These are phyloP conservation scores for Volvox africanus DNA, from an alignment of 139 green algal species.

Conservation along the genomic window DNA sequence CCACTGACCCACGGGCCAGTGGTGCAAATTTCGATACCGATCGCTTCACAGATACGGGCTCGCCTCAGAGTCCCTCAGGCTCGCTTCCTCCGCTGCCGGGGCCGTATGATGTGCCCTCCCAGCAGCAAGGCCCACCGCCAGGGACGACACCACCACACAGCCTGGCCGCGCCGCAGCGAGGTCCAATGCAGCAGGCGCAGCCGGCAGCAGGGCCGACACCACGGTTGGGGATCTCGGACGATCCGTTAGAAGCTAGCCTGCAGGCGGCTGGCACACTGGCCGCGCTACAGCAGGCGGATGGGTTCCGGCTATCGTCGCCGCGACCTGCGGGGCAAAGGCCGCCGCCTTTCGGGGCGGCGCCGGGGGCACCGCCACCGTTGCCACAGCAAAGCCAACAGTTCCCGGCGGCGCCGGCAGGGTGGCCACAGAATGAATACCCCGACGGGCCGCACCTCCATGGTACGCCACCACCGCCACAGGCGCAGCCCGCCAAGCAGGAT, in stretches of 20 bases:
- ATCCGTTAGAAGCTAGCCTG: conserved; percentile 39
- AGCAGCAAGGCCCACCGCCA: conserved; percentile 38
- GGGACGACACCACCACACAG: neutral
- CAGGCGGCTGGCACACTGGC: neutral
- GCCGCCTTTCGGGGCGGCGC: neutral
- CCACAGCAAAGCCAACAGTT: neutral
- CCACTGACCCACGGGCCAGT: neutral
- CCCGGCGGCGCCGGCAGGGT: too few relatives aligned
- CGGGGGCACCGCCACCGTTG: neutral
- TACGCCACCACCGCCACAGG: neutral
- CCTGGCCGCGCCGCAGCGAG: neutral
- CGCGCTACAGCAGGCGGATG: conserved; percentile 27
- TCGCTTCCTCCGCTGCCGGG: conserved; percentile 1
- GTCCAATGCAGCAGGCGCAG: neutral
- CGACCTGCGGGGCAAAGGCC: neutral
- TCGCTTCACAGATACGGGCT: neutral
- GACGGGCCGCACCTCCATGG: too few relatives aligned
- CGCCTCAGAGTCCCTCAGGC: neutral
- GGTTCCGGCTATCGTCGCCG: conserved; percentile 28
- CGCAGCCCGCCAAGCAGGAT: neutral
- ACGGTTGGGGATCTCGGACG: neutral
- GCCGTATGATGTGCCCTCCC: conserved; percentile 23
- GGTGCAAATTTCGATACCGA: too few relatives aligned
- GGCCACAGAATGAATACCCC: too few relatives aligned
- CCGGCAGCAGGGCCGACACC: neutral